phyloP scores from a whole-genome alignment of 208 protist genomes.

The Crithidia mellificae region DNA sequence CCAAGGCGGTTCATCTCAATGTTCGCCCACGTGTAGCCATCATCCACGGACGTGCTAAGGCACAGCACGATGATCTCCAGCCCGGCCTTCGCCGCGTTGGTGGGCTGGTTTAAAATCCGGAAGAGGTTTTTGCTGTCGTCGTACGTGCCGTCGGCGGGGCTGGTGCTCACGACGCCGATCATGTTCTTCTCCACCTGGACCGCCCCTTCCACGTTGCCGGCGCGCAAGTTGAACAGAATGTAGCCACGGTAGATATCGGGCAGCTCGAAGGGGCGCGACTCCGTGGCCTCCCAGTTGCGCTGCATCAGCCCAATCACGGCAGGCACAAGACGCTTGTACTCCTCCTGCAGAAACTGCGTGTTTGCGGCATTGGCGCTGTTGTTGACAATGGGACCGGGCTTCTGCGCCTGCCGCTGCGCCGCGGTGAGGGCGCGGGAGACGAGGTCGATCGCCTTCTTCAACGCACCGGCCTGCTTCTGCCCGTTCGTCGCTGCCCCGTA shows the following conservation, averaged over 20 bases:
- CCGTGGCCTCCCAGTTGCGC: constrained; percentile 45
- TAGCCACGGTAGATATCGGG: constrained; percentile 67
- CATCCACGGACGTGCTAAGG: constrained; percentile 42
- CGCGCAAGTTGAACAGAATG: constrained; percentile 48
- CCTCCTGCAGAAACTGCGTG: constrained; percentile 12
- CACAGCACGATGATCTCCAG: constrained; percentile 77
- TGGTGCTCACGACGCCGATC: constrained; percentile 44
- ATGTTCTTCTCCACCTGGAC: constrained; percentile 50
- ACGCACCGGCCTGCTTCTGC: constrained; percentile 30
- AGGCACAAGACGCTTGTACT: constrained; percentile 34
- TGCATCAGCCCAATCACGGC: constrained; percentile 43
- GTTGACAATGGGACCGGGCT: constrained; percentile 12
- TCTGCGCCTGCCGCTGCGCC: constrained; percentile 8
- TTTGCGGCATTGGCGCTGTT: constrained; percentile 7
- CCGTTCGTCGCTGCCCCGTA: constrained; percentile 33
- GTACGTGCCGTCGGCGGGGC: constrained; percentile 32
- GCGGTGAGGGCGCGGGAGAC: constrained; percentile 16
- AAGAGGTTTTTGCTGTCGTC: constrained; percentile 61
- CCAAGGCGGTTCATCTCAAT: constrained; percentile 60
- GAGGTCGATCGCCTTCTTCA: constrained; percentile 40
- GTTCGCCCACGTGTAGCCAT: constrained; percentile 62
- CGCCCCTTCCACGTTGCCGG: constrained; percentile 40
- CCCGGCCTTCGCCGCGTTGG: constrained; percentile 70
- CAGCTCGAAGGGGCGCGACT: constrained; percentile 43
- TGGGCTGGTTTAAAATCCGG: constrained; percentile 63